These are phyloP conservation scores for Tolypocladium amazonense DNA, from an alignment of 2,329 filamentous ascomycete genomes.

Conservation along the genomic window DNA sequence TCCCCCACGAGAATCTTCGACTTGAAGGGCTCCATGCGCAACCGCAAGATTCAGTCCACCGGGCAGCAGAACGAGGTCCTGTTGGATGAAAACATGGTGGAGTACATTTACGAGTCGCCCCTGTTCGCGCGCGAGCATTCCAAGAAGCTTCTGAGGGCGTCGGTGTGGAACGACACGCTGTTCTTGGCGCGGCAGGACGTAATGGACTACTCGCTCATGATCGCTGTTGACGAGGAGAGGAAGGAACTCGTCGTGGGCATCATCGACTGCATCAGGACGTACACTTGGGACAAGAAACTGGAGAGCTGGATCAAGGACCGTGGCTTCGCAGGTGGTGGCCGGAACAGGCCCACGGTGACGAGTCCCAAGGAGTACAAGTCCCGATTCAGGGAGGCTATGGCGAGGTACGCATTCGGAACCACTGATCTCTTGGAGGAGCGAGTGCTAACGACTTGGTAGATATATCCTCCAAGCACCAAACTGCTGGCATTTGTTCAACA, in stretches of 20 bases:
- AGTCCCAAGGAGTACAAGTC: constrained; percentile 97
- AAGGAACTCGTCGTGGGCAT: constrained; percentile 95
- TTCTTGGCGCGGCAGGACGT: constrained; percentile 93
- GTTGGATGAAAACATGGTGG: constrained; percentile 96
- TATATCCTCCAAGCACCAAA: constrained; percentile 68
- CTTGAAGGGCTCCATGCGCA: constrained; percentile 96
- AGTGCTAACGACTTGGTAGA: constrained; percentile 18
- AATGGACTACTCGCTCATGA: constrained; percentile 99
- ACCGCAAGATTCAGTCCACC: constrained; percentile 91
- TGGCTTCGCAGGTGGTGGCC: constrained; percentile 64
- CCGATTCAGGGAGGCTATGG: constrained; percentile 93
- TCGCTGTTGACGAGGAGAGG: constrained; percentile 81
- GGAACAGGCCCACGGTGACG: constrained; percentile 86
- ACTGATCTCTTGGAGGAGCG: neutral
- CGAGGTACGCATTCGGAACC: constrained; percentile 47
- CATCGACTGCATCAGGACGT: constrained; percentile 96
- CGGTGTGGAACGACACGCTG: constrained; percentile 95
- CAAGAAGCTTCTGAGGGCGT: constrained; percentile 82
- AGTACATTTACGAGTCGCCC: constrained; percentile 96
- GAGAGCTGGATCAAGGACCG: constrained; percentile 99
- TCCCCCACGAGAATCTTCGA: constrained; percentile 85
- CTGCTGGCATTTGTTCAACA: constrained; percentile 62
- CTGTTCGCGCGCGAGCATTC: constrained; percentile 93
- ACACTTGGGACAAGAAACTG: constrained; percentile 99
- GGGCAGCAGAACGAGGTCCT: constrained; percentile 95